Conservation (phyloP, 2,329 filamentous ascomycete species). For the Botryosphaeria agaves region DNA sequence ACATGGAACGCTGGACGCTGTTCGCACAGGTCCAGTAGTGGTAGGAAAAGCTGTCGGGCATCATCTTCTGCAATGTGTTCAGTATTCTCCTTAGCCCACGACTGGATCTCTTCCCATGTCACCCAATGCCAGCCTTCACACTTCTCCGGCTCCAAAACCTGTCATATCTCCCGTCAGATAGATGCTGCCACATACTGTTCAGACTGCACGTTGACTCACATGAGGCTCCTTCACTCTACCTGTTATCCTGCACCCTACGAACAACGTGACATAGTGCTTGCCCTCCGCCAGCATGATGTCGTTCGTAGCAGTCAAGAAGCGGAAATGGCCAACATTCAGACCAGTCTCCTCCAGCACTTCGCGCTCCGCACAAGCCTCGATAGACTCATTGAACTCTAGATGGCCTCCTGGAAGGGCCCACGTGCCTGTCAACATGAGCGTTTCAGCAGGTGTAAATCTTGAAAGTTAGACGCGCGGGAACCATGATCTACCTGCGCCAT, state of each 20-base stretch:
- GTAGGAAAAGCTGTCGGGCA: slow-evolving; percentile 25
- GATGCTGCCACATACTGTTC: slow-evolving; percentile 5
- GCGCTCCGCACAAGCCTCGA: slow-evolving; percentile 43
- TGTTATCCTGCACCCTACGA: slow-evolving; percentile 37
- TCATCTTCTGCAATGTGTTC: slow-evolving; percentile 12
- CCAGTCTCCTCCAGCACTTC: slow-evolving; percentile 58
- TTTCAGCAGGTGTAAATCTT: not conserved
- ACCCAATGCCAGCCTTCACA: slow-evolving; percentile 38
- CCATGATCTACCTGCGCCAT: slow-evolving; percentile 22
- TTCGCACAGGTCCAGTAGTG: slow-evolving; percentile 26
- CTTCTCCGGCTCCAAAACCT: slow-evolving; percentile 32
- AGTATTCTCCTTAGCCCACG: slow-evolving; percentile 5
- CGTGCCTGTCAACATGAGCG: slow-evolving; percentile 26
- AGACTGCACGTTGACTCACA: slow-evolving; percentile 23
- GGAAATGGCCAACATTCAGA: slow-evolving; percentile 33
- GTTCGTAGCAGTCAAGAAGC: slow-evolving; percentile 46
- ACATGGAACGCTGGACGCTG: slow-evolving; percentile 17
- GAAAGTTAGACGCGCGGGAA: not conserved
- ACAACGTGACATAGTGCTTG: slow-evolving; percentile 63
- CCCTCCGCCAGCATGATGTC: slow-evolving; percentile 40
- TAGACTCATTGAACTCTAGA: slow-evolving; percentile 50
- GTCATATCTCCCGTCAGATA: slow-evolving; percentile 1
- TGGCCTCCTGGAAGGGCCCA: slow-evolving; percentile 60
- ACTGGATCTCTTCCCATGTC: slow-evolving; percentile 28
- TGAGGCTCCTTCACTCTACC: slow-evolving; percentile 32